A percentile compares a stretch with the other conserved stretches of the same genome.
Evolutionary conservation across 371 early-diverging fungal genomes (phyloP).

Genomic region (Mortierella sp.): DNA sequence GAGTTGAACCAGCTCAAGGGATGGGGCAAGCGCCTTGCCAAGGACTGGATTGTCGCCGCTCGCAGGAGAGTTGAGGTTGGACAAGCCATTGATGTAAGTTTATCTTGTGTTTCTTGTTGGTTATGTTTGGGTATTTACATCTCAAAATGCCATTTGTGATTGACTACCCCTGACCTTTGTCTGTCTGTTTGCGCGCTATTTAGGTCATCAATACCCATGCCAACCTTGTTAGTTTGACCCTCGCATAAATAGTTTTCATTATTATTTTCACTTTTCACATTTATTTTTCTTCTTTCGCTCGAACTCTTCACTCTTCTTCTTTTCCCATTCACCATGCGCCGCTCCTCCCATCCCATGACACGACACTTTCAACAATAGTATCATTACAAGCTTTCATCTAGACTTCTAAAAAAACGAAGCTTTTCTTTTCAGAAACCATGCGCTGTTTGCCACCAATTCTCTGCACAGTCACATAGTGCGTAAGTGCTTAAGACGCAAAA

Average conservation of each 20-base stretch:
- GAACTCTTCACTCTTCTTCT: slow-evolving; percentile 40
- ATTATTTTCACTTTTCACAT: background rate
- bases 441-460: background rate
- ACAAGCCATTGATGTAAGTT: slow-evolving; percentile 88
- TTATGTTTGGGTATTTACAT: background rate
- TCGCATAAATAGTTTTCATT: slow-evolving; percentile 50
- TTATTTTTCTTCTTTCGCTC: slow-evolving; percentile 25
- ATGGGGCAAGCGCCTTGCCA: slow-evolving; percentile 92
- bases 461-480: slow-evolving; percentile 2
- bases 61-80: slow-evolving; percentile 90
- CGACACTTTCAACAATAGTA: background rate
- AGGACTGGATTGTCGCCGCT: slow-evolving; percentile 93
- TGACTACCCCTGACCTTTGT: background rate
- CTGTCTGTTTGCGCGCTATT: background rate
- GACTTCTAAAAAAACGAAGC: background rate
- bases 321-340: background rate
- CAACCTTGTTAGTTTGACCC: slow-evolving; percentile 69
- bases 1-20: slow-evolving; percentile 96
- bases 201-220: slow-evolving; percentile 76
- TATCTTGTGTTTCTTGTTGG: background rate
- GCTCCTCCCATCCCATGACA: slow-evolving; percentile 49
- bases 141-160: background rate
- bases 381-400: background rate
- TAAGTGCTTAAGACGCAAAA: background rate
- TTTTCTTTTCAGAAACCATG: background rate